A percentile compares a stretch with the other conserved stretches of the same genome.
These are phyloP conservation scores for Aspergillus nidulans DNA, from an alignment of 495 filamentous ascomycete genomes.

Conservation along the genomic window DNA sequence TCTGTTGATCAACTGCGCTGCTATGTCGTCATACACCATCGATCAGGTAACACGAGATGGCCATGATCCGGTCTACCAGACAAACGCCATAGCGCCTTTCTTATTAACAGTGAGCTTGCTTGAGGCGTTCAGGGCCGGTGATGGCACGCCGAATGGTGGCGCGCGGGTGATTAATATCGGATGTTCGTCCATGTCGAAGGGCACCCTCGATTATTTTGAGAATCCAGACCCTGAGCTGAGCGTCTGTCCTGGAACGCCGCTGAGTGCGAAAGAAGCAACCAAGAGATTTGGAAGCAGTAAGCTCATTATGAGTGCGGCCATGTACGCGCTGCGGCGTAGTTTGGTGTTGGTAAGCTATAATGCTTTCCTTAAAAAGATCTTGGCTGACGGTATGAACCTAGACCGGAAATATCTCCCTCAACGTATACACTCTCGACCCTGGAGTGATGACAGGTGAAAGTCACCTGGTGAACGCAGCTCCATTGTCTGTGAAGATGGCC, in stretches of 20 bases:
- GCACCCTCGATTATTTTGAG: conserved; percentile 36
- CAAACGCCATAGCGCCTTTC: conserved; percentile 38
- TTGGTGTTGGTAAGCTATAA: conserved; percentile 31
- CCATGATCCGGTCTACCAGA: conserved; percentile 40
- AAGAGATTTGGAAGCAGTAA: conserved; percentile 41
- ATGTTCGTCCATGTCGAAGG: conserved; percentile 32
- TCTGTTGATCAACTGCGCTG: conserved; percentile 36
- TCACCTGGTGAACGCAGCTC: conserved; percentile 24
- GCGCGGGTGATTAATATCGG: conserved; percentile 40
- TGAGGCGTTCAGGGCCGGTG: conserved; percentile 38
- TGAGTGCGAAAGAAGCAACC: conserved; percentile 32
- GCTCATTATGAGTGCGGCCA: conserved; percentile 33
- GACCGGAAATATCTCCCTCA: conserved; percentile 35
- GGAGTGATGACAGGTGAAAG: conserved; percentile 32
- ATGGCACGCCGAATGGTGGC: conserved; percentile 30
- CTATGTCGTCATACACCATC: conserved; percentile 31
- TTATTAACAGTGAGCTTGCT: conserved; percentile 38
- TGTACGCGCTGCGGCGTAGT: conserved; percentile 42
- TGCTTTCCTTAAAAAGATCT: not conserved
- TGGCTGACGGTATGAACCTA: conserved; percentile 9
- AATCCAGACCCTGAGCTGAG: conserved; percentile 13
- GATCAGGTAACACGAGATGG: conserved; percentile 36
- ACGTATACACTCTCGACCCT: conserved; percentile 41
- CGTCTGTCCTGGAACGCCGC: conserved; percentile 20
- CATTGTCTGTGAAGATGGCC: conserved; percentile 32